Base-by-base conservation (phyloP, 2,329 filamentous ascomycete genomes). In the Pseudogymnoascus sp. region DNA sequence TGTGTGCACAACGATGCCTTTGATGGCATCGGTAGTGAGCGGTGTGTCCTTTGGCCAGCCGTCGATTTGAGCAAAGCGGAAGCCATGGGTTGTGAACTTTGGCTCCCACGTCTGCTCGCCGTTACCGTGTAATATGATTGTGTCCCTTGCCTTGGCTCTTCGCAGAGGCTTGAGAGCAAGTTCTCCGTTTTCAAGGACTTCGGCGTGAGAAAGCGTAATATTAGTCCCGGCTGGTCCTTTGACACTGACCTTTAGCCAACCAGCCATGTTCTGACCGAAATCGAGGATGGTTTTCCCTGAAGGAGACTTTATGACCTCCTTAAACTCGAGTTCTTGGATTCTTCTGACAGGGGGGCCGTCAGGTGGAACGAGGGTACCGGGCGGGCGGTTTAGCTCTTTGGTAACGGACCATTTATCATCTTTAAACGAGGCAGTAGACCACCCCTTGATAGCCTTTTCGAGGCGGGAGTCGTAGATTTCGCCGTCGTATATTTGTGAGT, bases 171-270 rank as follows among this genome's bases (percentile, higher is more conserved):
- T 69, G 14, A 67, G 72, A 79, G 70, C 67, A 35, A 79, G 66
- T 73, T 81, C 74, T 57, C 75, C 70, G 62, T 77, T 61, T 61
- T 84, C 79, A 3, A 85, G 72, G 9, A 81, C 81, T 67, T 85
- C 82, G 0, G 81, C 78, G 66, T 85, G 81, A 0, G 68, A 69
- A 12, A 85, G 70, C 2, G 71, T 74, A 18, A 84, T 74, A 8
- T 69, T 73, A 2, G 74, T 71, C 1, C 75, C 76, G 3, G 67
- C 66, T 0, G 72, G 70, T 0, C 74, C 76, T 37, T 65, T 65
- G 1, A 78, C 67, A 0, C 69, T 78, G 75, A 77, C 60, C 2
- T 65, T 64, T 1, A 77, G 57, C 60, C 71, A 70, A 3, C 76
- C 76, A 2, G 76, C 75, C 0, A 78, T 64, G 61, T 78, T 78